A percentile compares a stretch with the other conserved stretches of the same genome.
phyloP scores from a whole-genome alignment of 2,329 filamentous ascomycete genomes.

The Penicillium sp. region DNA sequence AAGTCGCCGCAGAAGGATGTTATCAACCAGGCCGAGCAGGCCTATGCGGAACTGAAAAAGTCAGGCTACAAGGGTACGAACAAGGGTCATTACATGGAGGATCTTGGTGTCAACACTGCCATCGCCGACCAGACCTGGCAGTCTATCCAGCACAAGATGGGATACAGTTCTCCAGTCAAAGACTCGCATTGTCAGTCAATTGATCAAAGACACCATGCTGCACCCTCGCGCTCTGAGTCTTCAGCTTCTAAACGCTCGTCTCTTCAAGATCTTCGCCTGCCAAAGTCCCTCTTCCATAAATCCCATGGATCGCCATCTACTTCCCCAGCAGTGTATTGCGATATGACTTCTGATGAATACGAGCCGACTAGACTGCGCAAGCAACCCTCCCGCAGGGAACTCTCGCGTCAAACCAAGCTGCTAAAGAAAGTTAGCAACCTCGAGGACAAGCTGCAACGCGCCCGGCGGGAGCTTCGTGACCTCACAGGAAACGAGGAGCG shows the following conservation, averaged over 20 bases:
- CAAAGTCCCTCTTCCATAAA: slow-evolving; percentile 32
- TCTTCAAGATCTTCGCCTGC: slow-evolving; percentile 37
- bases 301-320: slow-evolving; percentile 30
- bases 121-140: slow-evolving; percentile 37
- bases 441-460: slow-evolving; percentile 56
- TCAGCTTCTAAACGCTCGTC: slow-evolving; percentile 32
- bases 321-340: slow-evolving; percentile 12
- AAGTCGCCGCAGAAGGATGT: slow-evolving; percentile 42
- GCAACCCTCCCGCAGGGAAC: slow-evolving; percentile 55
- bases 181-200: slow-evolving; percentile 18
- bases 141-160: slow-evolving; percentile 33
- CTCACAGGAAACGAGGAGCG: slow-evolving; percentile 43
- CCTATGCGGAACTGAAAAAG: slow-evolving; percentile 55
- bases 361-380: slow-evolving; percentile 39
- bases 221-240: slow-evolving; percentile 18
- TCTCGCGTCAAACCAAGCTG: slow-evolving; percentile 57
- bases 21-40: slow-evolving; percentile 49
- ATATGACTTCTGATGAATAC: slow-evolving; percentile 24
- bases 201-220: not conserved
- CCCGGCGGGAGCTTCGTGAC: slow-evolving; percentile 54
- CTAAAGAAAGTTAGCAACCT: slow-evolving; percentile 60
- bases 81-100: slow-evolving; percentile 33
- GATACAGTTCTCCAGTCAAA: slow-evolving; percentile 16
- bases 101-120: slow-evolving; percentile 16
- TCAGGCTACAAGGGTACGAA: slow-evolving; percentile 48